A percentile compares a stretch with the other conserved stretches of the same genome.
Conservation (phyloP, 371 early-diverging fungal species). For the Phascolomyces articulosus region DNA sequence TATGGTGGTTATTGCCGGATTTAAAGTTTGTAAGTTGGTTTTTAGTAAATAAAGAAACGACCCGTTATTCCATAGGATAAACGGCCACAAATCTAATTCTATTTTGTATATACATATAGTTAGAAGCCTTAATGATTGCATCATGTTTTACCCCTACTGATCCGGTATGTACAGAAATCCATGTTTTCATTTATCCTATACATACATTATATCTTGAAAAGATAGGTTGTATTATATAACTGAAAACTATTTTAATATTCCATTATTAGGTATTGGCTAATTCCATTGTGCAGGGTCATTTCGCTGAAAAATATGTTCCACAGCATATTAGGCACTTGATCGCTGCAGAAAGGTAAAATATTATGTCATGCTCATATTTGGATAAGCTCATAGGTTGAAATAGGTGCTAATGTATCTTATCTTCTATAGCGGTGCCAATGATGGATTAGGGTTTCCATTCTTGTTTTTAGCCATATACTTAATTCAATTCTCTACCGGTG, state of each 20-base stretch:
- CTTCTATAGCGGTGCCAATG: conserved; percentile 69
- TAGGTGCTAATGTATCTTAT: neutral
- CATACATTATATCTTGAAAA: no score
- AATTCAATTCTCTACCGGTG: conserved; percentile 50
- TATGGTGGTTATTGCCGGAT: conserved; percentile 21
- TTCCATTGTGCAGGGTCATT: conserved; percentile 91
- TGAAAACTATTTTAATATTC: neutral
- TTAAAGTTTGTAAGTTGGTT: conserved; percentile 24
- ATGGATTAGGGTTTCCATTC: conserved; percentile 87
- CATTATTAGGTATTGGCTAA: conserved; percentile 76
- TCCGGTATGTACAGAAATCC: conserved; percentile 42
- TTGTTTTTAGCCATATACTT: conserved; percentile 78
- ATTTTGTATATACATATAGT: conserved; percentile 14
- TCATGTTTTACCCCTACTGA: conserved; percentile 51
- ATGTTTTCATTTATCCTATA: no score
- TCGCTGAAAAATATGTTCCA: conserved; percentile 92
- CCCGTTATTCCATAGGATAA: no score
- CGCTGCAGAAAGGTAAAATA: conserved; percentile 74
- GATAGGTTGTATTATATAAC: neutral
- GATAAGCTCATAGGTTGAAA: no score
- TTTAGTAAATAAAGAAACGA: neutral
- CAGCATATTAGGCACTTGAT: conserved; percentile 79
- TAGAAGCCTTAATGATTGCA: conserved; percentile 46
- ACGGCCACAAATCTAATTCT: neutral
- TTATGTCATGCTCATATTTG: no score